Evolutionary conservation across 169 alveolate genomes (phyloP).

Genomic region (Theileria annulata): DNA sequence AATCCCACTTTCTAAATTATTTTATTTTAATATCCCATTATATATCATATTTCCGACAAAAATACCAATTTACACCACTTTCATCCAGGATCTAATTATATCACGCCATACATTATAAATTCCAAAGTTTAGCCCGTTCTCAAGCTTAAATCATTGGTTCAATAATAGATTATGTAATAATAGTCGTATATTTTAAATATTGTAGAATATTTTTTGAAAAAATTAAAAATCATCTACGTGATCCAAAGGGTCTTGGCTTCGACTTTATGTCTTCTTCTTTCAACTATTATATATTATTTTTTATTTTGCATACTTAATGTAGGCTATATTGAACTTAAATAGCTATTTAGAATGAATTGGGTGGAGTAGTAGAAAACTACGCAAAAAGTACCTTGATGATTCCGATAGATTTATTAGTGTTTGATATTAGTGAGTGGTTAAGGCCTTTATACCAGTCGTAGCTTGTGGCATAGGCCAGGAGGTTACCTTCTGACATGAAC

Average conservation of each 20-base stretch:
- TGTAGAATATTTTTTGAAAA: background rate
- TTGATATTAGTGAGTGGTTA: constrained; percentile 29
- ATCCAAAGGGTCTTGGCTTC: background rate
- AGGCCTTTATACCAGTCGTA: constrained; percentile 68
- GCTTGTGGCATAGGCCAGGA: constrained; percentile 69
- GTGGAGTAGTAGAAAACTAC: background rate
- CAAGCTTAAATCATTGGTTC: background rate
- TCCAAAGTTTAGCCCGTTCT: background rate
- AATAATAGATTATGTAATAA: background rate
- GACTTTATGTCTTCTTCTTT: constrained; percentile 30
- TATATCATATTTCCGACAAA: background rate
- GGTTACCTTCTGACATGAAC: constrained; percentile 47
- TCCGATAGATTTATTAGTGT: constrained; percentile 35
- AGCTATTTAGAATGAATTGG: background rate
- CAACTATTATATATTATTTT: background rate
- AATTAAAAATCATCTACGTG: constrained; percentile 12
- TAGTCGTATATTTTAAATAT: background rate
- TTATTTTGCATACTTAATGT: background rate
- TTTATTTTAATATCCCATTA: background rate
- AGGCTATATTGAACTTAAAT: background rate
- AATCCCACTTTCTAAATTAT: background rate
- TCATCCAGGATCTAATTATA: background rate
- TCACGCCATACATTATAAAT: background rate
- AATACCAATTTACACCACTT: background rate
- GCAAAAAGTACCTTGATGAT: constrained; percentile 46